Percentiles rank a stretch among this genome's conserved stretches.
phyloP scores from a whole-genome alignment of 2,329 filamentous ascomycete genomes.

The Daldinia sp. region DNA sequence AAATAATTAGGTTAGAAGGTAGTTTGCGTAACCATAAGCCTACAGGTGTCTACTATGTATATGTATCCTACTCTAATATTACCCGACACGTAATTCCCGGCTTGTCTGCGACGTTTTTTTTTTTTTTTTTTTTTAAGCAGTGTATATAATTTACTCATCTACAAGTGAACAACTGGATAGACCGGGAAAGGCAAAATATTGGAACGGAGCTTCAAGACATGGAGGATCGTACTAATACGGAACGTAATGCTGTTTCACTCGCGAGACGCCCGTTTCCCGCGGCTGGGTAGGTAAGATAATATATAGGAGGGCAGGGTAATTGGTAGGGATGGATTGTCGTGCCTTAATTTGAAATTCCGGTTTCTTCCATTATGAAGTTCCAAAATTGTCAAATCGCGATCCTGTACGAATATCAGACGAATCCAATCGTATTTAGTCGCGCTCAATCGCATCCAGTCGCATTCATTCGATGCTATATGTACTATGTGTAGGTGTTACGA shows the following conservation, averaged over 20 bases:
- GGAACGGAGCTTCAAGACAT: slow-evolving; percentile 19
- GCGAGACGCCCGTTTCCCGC: slow-evolving; percentile 10
- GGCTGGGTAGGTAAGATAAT: slow-evolving; percentile 26
- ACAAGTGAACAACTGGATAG: not conserved
- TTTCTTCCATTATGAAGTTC: slow-evolving; percentile 31
- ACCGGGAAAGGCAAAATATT: slow-evolving; percentile 15
- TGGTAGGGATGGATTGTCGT: slow-evolving; percentile 31
- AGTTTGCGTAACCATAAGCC: slow-evolving; percentile 24
- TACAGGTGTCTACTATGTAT: not conserved
- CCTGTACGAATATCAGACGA: slow-evolving; percentile 21
- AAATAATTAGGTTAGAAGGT: too few relatives aligned
- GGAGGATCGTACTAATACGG: slow-evolving; percentile 16
- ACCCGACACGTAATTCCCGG: not conserved
- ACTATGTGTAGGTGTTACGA: slow-evolving; percentile 14
- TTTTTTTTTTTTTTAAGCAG: too few relatives aligned
- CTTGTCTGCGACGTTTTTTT: too few relatives aligned
- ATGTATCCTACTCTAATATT: not conserved
- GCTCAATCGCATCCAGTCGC: too few relatives aligned
- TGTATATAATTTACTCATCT: slow-evolving; percentile 13
- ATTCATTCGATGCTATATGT: not conserved
- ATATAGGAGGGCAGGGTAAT: slow-evolving; percentile 15
- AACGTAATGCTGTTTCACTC: slow-evolving; percentile 17
- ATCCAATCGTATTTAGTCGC: too few relatives aligned
- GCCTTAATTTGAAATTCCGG: slow-evolving; percentile 27
- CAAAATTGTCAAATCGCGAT: slow-evolving; percentile 26